Base-by-base conservation (phyloP, 768 basidiomycete species). In the Kockovaella imperatae region DNA sequence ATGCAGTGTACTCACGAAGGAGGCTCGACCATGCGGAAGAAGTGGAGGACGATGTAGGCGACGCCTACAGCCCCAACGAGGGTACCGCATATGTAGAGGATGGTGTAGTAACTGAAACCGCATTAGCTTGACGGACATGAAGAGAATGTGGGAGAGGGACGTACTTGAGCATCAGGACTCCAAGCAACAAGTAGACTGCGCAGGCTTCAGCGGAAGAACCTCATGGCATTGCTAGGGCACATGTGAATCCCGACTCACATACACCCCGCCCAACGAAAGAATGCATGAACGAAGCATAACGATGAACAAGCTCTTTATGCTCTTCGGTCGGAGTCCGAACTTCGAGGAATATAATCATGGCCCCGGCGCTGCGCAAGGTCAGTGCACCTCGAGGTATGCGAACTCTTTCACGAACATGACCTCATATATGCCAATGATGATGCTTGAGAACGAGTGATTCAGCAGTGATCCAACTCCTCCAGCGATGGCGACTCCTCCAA, bases 271-370 rank as follows among this genome's bases (percentile, higher is more conserved):
- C 71, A 11, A 63, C 50, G 50, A 70, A 72, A 2, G 62, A 65
- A 42, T 70, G 68, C 59, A 72, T 62, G 48, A 72, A 72, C 38
- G 62, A 63, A 14, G 71, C 71, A 59, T 72, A 72, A 28, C 57
- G 59, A 49, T 70, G 62, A 0, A 72, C 47, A 10, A 68, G 40
- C 6, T 45, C 51, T 50, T 67, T 67, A 10, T 72, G 70, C 36
- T 69, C 53, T 50, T 68, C 67, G 1, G 71, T 69, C 1, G 64
- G 68, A 2, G 60, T 42, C n/a, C 60, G 52, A 13, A 70, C 26
- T 41, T 72, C 71, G 31, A 71, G 64, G 42, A 53, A 68, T 28
- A 71, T 56, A 8, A 58, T 62, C 42, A 64, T 50, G 2, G 55
- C 60, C 4, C 69, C 71, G 42, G 57, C 50, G 6, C 68, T 70